Evolutionary conservation across 495 filamentous ascomycete species (phyloP).

Genomic region (Penicillium cinerascens): DNA sequence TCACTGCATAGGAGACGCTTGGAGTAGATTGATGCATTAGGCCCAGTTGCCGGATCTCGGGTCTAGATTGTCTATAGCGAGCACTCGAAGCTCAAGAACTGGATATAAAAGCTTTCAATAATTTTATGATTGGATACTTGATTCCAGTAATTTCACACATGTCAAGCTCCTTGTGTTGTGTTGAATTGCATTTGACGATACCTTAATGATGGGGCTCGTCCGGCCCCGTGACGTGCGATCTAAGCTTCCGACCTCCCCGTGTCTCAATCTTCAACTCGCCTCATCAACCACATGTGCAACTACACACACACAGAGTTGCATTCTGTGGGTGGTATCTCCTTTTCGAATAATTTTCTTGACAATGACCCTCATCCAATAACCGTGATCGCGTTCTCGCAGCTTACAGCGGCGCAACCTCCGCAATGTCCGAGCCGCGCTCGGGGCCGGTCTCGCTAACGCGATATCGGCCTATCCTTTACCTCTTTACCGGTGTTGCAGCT

Average conservation of each 20-base stretch:
- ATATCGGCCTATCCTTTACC: conserved; percentile 49
- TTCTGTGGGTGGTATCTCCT: background rate
- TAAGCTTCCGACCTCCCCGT: conserved; percentile 4
- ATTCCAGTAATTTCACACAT: background rate
- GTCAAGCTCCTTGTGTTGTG: background rate
- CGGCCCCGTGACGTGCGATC: background rate
- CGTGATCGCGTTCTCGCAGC: conserved; percentile 20
- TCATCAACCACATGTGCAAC: background rate
- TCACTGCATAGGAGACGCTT: background rate
- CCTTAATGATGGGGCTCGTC: background rate
- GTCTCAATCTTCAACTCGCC: background rate
- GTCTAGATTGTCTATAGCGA: background rate
- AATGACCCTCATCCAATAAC: conserved; percentile 8
- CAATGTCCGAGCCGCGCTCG: conserved; percentile 36
- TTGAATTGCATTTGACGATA: background rate
- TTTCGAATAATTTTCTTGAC: background rate
- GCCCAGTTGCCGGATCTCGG: background rate
- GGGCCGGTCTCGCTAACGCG: conserved; percentile 39
- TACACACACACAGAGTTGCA: background rate
- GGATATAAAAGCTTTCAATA: background rate
- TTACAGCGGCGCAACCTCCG: conserved; percentile 18
- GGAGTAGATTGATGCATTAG: background rate
- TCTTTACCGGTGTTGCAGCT: conserved; percentile 48
- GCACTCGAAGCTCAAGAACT: background rate
- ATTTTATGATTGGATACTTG: background rate